phyloP scores from a whole-genome alignment of 2,329 filamentous ascomycete genomes.

The Neofusicoccum sp. region DNA sequence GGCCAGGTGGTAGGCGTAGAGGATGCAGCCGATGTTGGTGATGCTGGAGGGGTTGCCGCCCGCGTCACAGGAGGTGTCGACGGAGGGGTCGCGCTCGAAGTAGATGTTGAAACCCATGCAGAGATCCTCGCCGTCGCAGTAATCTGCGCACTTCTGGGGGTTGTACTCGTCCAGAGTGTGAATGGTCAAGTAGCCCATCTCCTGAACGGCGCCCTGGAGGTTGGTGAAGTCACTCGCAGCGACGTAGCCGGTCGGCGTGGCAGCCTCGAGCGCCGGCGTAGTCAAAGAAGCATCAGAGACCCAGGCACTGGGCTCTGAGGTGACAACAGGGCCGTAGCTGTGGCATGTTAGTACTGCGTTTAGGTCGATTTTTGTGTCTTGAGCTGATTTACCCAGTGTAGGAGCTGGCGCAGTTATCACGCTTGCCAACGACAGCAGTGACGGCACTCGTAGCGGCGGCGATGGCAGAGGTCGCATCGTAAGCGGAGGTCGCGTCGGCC shows the following conservation, averaged over 20 bases:
- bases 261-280: background rate
- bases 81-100: slow-evolving; percentile 26
- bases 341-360: background rate
- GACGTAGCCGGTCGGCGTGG: slow-evolving; percentile 20
- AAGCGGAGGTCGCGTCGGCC: background rate
- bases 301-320: slow-evolving; percentile 1
- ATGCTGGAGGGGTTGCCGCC: slow-evolving; percentile 16
- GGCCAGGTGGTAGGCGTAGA: slow-evolving; percentile 32
- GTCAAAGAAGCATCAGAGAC: background rate
- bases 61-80: background rate
- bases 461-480: slow-evolving; percentile 13
- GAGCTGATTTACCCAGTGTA: slow-evolving; percentile 7
- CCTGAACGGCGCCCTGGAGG: slow-evolving; percentile 20
- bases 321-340: slow-evolving; percentile 13
- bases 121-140: slow-evolving; percentile 21
- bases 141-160: slow-evolving; percentile 21
- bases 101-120: slow-evolving; percentile 30
- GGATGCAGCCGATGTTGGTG: slow-evolving; percentile 34
- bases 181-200: slow-evolving; percentile 24
- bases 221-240: slow-evolving; percentile 19
- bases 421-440: slow-evolving; percentile 12
- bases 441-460: slow-evolving; percentile 5
- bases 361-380: too few species aligned
- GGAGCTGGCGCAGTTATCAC: background rate
- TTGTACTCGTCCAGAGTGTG: slow-evolving; percentile 22